These are phyloP conservation scores for Colletotrichum simmondsii DNA, from an alignment of 2,329 filamentous ascomycete species.

Conservation along the genomic window DNA sequence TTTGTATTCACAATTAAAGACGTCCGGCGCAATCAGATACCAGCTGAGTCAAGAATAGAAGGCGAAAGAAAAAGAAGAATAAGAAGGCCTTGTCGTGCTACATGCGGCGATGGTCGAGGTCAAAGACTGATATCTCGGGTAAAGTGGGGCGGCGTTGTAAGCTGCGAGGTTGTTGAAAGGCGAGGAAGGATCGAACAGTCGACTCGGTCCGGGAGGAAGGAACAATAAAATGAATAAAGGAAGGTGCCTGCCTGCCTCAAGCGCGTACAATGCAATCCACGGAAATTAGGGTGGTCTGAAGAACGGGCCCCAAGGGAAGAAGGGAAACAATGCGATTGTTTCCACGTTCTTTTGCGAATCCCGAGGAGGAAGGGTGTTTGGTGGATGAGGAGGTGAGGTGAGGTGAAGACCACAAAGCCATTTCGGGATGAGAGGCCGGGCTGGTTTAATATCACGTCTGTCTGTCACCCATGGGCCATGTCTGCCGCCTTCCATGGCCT, in stretches of 20 bases:
- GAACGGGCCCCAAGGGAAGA: slow-evolving; percentile 22
- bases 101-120: slow-evolving; percentile 6
- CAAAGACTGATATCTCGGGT: background rate
- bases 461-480: background rate
- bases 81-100: slow-evolving; percentile 13
- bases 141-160: background rate
- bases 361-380: slow-evolving; percentile 9
- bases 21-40: slow-evolving; percentile 29
- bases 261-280: slow-evolving; percentile 2
- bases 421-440: slow-evolving; percentile 22
- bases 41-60: slow-evolving; percentile 35
- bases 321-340: slow-evolving; percentile 34
- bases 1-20: slow-evolving; percentile 20
- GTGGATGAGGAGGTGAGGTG: slow-evolving; percentile 14
- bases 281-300: slow-evolving; percentile 27
- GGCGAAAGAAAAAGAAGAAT: slow-evolving; percentile 13
- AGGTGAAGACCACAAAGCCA: slow-evolving; percentile 14
- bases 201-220: slow-evolving; percentile 7
- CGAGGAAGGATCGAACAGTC: slow-evolving; percentile 17
- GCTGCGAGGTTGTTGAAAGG: background rate
- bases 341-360: slow-evolving; percentile 19
- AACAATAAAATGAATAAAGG: slow-evolving; percentile 22
- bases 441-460: slow-evolving; percentile 31
- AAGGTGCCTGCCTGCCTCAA: slow-evolving; percentile 27
- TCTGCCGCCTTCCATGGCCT: slow-evolving; percentile 15